A percentile compares a stretch with the other conserved stretches of the same genome.
These are phyloP conservation scores for Elsinoe ampelina DNA, from an alignment of 2,329 filamentous ascomycete genomes.

Conservation along the genomic window DNA sequence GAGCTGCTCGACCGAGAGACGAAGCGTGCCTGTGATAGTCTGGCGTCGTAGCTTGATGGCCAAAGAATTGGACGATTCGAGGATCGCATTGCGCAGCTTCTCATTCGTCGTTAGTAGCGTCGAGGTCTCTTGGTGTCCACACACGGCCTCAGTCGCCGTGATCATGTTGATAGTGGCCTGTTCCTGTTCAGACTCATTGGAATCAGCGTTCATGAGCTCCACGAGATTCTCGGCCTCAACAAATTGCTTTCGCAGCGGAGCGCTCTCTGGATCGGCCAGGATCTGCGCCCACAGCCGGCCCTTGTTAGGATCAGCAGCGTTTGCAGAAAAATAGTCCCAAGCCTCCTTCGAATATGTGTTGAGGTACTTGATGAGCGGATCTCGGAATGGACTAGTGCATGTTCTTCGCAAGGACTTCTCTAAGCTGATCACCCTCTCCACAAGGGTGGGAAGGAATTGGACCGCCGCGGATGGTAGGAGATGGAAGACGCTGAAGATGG, in stretches of 20 bases:
- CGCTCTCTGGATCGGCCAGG: slow-evolving; percentile 64
- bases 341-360: slow-evolving; percentile 87
- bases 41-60: slow-evolving; percentile 65
- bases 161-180: slow-evolving; percentile 79
- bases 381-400: slow-evolving; percentile 81
- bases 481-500: slow-evolving; percentile 95
- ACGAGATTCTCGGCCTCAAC: slow-evolving; percentile 55
- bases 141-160: slow-evolving; percentile 73
- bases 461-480: slow-evolving; percentile 85
- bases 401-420: slow-evolving; percentile 80
- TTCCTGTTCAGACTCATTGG: slow-evolving; percentile 54
- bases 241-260: slow-evolving; percentile 62
- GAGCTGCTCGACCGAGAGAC: slow-evolving; percentile 79
- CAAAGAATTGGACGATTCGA: slow-evolving; percentile 64
- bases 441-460: slow-evolving; percentile 80
- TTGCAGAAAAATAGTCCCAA: slow-evolving; percentile 69
- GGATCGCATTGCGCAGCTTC: slow-evolving; percentile 49
- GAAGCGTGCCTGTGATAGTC: slow-evolving; percentile 58
- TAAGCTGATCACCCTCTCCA: slow-evolving; percentile 81
- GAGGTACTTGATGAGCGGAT: slow-evolving; percentile 83
- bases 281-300: slow-evolving; percentile 88
- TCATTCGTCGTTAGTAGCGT: slow-evolving; percentile 55
- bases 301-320: slow-evolving; percentile 74
- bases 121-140: slow-evolving; percentile 53
- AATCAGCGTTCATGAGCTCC: slow-evolving; percentile 37